phyloP scores from a whole-genome alignment of 1,284 basidiomycete genomes.

The Trametes pubescens region DNA sequence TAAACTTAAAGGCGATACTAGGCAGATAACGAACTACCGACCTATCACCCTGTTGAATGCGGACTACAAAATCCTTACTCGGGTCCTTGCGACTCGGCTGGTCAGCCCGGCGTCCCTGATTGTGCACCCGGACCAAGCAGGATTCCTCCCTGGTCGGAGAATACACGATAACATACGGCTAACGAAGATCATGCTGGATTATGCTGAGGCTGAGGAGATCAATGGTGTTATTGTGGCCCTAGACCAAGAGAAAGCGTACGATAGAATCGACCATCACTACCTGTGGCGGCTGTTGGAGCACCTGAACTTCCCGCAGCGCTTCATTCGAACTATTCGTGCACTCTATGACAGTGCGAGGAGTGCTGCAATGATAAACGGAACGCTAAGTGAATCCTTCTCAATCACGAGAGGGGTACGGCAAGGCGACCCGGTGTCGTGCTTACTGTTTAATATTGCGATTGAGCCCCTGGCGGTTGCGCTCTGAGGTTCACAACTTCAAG shows the following conservation, averaged over 20 bases:
- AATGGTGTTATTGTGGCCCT: neutral
- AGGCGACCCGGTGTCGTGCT: slow-evolving; percentile 40
- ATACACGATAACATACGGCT: slow-evolving; percentile 33
- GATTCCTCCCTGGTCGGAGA: slow-evolving; percentile 32
- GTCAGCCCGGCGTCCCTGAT: slow-evolving; percentile 5
- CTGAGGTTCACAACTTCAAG: slow-evolving; percentile 41
- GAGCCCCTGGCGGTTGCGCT: slow-evolving; percentile 43
- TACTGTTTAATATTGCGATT: slow-evolving; percentile 48
- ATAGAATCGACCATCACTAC: neutral
- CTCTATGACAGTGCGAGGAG: neutral
- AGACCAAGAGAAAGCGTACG: no score
- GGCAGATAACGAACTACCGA: slow-evolving; percentile 31
- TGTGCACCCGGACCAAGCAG: slow-evolving; percentile 33
- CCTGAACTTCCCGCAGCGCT: neutral
- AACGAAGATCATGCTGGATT: slow-evolving; percentile 24
- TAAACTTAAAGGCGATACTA: neutral
- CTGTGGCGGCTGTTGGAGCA: neutral
- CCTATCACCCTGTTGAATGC: slow-evolving; percentile 39
- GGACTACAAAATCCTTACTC: slow-evolving; percentile 37
- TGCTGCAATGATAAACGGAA: neutral
- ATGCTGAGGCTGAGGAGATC: slow-evolving; percentile 24
- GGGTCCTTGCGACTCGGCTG: slow-evolving; percentile 22
- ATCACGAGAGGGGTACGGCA: neutral
- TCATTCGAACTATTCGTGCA: neutral
- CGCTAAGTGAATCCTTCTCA: neutral